phyloP scores from a whole-genome alignment of 2,329 filamentous ascomycete species.

The Monosporascus sp. region DNA sequence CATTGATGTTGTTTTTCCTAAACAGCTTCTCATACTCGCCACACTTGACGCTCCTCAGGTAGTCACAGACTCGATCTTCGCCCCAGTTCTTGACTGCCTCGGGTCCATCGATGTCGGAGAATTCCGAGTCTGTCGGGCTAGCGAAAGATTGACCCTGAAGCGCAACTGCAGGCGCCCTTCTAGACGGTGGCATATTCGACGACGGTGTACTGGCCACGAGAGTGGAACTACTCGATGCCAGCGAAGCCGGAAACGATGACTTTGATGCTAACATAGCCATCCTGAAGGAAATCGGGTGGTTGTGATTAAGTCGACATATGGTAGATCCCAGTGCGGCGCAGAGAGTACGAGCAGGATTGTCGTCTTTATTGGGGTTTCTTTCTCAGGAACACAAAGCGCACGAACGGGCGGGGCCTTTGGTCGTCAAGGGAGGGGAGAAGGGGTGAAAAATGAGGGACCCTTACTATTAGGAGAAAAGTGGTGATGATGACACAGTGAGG shows the following conservation, averaged over 20 bases:
- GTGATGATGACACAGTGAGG: neutral
- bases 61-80: slow-evolving; percentile 86
- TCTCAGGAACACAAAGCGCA: neutral
- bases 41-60: slow-evolving; percentile 86
- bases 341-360: slow-evolving; percentile 1
- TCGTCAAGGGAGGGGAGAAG: neutral
- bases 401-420: neutral
- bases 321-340: slow-evolving; percentile 2
- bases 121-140: slow-evolving; percentile 88
- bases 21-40: slow-evolving; percentile 90
- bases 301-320: slow-evolving; percentile 15
- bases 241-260: slow-evolving; percentile 57
- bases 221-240: slow-evolving; percentile 40
- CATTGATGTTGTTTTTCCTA: slow-evolving; percentile 90
- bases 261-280: slow-evolving; percentile 81
- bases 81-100: slow-evolving; percentile 82
- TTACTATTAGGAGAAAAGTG: neutral
- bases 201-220: slow-evolving; percentile 43
- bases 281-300: slow-evolving; percentile 11
- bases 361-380: slow-evolving; percentile 3
- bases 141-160: slow-evolving; percentile 55
- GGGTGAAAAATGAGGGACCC: neutral
- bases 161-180: slow-evolving; percentile 45
- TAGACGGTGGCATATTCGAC: slow-evolving; percentile 44
- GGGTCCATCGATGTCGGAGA: slow-evolving; percentile 74